phyloP scores from a whole-genome alignment of 192 early-diverging fungal genomes.

The Kappamyces sp. region DNA sequence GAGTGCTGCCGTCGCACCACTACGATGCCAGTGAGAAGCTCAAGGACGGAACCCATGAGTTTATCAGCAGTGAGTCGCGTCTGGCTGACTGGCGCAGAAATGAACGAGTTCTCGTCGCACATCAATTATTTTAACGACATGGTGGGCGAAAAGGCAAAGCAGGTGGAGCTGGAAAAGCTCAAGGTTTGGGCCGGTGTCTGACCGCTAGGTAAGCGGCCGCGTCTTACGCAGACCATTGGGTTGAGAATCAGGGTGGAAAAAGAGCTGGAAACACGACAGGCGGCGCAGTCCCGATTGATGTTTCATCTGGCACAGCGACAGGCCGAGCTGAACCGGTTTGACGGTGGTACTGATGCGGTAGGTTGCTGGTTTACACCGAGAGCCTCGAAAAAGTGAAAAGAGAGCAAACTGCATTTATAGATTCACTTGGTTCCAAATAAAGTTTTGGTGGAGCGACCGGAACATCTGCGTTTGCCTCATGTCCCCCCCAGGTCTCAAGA shows the following conservation, averaged over 20 bases:
- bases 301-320: conserved; percentile 14
- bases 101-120: conserved; percentile 38
- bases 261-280: conserved; percentile 31
- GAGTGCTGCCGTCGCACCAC: conserved; percentile 41
- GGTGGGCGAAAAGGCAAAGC: conserved; percentile 38
- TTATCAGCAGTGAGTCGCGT: conserved; percentile 34
- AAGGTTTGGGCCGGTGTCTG: conserved; percentile 21
- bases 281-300: conserved; percentile 14
- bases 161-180: conserved; percentile 49
- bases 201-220: too few species aligned
- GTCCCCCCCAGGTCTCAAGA: too few species aligned
- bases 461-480: too few species aligned
- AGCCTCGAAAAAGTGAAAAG: conserved; percentile 11
- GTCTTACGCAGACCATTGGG: conserved; percentile 35
- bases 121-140: conserved; percentile 34
- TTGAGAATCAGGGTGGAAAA: conserved; percentile 39
- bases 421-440: conserved; percentile 15
- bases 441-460: not conserved
- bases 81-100: conserved; percentile 21
- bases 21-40: conserved; percentile 47
- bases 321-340: conserved; percentile 17
- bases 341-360: conserved; percentile 11
- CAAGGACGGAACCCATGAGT: conserved; percentile 50
- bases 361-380: conserved; percentile 15
- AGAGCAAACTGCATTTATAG: conserved; percentile 18